These are phyloP conservation scores for Backusella psychrophila DNA, from an alignment of 192 early-diverging fungal species.

Conservation along the genomic window DNA sequence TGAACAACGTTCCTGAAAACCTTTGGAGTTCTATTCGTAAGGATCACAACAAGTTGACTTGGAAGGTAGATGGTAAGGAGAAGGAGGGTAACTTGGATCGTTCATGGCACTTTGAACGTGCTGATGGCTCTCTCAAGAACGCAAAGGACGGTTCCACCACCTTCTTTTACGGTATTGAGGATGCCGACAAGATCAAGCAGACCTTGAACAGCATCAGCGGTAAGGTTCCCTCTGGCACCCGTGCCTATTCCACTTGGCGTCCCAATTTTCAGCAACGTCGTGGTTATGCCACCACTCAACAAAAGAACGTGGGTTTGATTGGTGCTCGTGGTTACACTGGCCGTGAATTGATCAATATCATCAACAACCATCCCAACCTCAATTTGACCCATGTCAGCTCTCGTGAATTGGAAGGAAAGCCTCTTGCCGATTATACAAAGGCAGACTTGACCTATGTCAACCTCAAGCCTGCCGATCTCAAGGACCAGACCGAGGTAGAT, in stretches of 20 bases:
- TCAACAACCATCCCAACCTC: slow-evolving; percentile 83
- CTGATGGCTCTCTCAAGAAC: slow-evolving; percentile 79
- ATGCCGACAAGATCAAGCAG: slow-evolving; percentile 72
- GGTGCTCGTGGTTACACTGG: slow-evolving; percentile 98
- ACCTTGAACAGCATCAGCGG: slow-evolving; percentile 58
- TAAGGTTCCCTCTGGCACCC: slow-evolving; percentile 42
- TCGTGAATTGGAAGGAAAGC: slow-evolving; percentile 90
- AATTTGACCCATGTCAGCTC: slow-evolving; percentile 91
- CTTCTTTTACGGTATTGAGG: slow-evolving; percentile 94
- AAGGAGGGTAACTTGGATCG: slow-evolving; percentile 63
- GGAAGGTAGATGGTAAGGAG: slow-evolving; percentile 65
- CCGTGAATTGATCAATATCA: slow-evolving; percentile 87
- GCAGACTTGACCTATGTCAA: slow-evolving; percentile 71
- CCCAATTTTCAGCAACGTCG: slow-evolving; percentile 42
- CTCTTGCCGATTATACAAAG: slow-evolving; percentile 76
- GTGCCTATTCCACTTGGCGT: slow-evolving; percentile 58
- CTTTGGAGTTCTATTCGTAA: slow-evolving; percentile 87
- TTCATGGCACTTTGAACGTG: slow-evolving; percentile 96
- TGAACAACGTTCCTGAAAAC: slow-evolving; percentile 98
- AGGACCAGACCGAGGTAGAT: slow-evolving; percentile 67
- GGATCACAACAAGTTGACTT: slow-evolving; percentile 80
- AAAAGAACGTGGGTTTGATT: slow-evolving; percentile 81
- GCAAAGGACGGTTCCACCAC: slow-evolving; percentile 67
- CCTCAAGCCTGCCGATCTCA: slow-evolving; percentile 65
- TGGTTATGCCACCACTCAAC: slow-evolving; percentile 45